Conservation (phyloP, 177 flowering plant genomes). For the Vitis hybrid region DNA sequence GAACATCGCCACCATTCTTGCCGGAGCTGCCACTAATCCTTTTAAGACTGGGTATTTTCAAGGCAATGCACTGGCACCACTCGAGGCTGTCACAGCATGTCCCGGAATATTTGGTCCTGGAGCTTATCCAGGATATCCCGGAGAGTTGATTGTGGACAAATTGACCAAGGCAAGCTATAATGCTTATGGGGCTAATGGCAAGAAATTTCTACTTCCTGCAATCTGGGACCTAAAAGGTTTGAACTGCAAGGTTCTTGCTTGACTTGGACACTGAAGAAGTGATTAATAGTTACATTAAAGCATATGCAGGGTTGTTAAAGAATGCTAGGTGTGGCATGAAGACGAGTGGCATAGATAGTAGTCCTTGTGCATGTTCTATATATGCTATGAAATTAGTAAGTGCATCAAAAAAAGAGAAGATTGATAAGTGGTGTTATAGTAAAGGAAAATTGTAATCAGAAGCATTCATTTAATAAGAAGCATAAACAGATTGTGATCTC, state of each 20-base stretch:
- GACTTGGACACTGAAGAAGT: not conserved
- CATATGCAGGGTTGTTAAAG: no score
- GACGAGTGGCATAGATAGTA: no score
- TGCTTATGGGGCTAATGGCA: slow-evolving; percentile 21
- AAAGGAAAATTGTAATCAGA: no score
- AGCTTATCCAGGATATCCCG: slow-evolving; percentile 45
- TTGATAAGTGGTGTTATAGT: no score
- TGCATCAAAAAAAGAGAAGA: no score
- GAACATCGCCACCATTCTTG: slow-evolving; percentile 37
- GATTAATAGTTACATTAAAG: no score
- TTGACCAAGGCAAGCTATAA: slow-evolving; percentile 33
- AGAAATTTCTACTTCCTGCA: slow-evolving; percentile 38
- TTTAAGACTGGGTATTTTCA: slow-evolving; percentile 35
- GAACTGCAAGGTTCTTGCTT: slow-evolving; percentile 1
- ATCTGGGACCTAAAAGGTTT: slow-evolving; percentile 30
- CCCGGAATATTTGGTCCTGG: slow-evolving; percentile 33
- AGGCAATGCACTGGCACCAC: slow-evolving; percentile 29
- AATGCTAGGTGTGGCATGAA: no score
- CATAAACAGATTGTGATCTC: no score
- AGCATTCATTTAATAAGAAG: no score
- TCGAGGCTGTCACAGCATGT: slow-evolving; percentile 40
- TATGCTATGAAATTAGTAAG: no score
- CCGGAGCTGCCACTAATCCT: slow-evolving; percentile 41
- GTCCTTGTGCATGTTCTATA: no score
- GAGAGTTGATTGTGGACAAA: slow-evolving; percentile 25